phyloP scores from a whole-genome alignment of 176 grass and related monocot species.

The Oryza longistaminata region DNA sequence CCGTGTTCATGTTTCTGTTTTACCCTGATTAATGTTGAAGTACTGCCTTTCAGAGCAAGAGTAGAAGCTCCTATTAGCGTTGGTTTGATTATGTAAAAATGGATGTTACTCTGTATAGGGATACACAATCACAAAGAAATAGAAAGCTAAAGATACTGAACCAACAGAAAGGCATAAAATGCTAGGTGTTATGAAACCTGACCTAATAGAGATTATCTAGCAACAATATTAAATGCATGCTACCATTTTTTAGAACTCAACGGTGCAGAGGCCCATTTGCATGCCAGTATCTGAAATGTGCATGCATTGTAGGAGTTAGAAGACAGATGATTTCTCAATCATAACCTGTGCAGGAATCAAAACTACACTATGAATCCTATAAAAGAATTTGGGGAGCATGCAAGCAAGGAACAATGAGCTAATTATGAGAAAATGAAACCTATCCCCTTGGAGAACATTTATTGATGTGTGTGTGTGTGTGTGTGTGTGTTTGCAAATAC shows the following conservation, averaged over 20 bases:
- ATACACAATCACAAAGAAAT: background rate
- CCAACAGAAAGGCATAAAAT: background rate
- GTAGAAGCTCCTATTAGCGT: background rate
- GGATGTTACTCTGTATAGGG: background rate
- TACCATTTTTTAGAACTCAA: background rate
- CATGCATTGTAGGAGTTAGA: background rate
- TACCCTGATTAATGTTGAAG: background rate
- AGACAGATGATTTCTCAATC: background rate
- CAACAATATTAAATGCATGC: background rate
- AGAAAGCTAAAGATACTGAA: background rate
- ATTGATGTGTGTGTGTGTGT: background rate
- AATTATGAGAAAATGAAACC: background rate
- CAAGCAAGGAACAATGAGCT: background rate
- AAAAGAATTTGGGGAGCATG: background rate
- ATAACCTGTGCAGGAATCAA: background rate
- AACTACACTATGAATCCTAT: background rate
- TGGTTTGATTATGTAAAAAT: background rate
- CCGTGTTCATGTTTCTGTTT: background rate
- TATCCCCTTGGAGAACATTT: background rate
- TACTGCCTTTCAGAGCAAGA: background rate
- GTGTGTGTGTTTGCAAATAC: too few relatives aligned
- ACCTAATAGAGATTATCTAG: background rate
- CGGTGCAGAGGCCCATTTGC: background rate
- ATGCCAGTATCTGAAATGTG: background rate
- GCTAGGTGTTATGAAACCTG: background rate